phyloP scores from a whole-genome alignment of 2,329 filamentous ascomycete species.

The Cladosporium sp. region DNA sequence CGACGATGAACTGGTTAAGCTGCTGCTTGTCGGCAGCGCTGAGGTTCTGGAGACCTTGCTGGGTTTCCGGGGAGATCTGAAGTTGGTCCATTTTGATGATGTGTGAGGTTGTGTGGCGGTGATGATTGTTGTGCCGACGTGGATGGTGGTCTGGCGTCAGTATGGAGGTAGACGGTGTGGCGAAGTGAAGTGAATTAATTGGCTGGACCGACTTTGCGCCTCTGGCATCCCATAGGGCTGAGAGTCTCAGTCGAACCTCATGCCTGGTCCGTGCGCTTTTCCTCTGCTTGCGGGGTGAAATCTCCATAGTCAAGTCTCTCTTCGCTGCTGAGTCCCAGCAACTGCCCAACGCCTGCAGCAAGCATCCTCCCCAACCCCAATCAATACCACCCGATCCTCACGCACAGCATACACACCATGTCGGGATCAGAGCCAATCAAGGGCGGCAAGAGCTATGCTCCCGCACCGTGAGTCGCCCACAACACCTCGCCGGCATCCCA shows the following conservation, averaged over 20 bases:
- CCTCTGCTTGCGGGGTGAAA: background rate
- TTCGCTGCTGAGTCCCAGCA: background rate
- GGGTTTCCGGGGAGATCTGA: slow-evolving; percentile 25
- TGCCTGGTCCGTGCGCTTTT: background rate
- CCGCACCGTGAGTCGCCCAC: slow-evolving; percentile 9
- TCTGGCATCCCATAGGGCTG: background rate
- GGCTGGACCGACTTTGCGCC: background rate
- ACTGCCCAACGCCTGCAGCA: slow-evolving; percentile 1
- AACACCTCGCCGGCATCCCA: background rate
- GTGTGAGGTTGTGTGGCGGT: background rate
- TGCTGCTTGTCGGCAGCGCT: slow-evolving; percentile 59
- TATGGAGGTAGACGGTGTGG: background rate
- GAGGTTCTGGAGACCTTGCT: slow-evolving; percentile 25
- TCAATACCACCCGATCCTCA: background rate
- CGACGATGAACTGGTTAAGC: slow-evolving; percentile 77
- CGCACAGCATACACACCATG: slow-evolving; percentile 1
- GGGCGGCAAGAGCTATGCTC: slow-evolving; percentile 12
- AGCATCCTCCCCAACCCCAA: slow-evolving; percentile 4
- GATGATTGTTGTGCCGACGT: background rate
- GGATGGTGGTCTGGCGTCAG: background rate
- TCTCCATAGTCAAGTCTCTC: background rate
- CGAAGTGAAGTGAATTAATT: slow-evolving; percentile 6
- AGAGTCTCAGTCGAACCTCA: background rate
- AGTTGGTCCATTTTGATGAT: slow-evolving; percentile 25
- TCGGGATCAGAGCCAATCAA: slow-evolving; percentile 11